Base-by-base conservation (phyloP, 306 rosid genomes). In the Quercus suber region DNA sequence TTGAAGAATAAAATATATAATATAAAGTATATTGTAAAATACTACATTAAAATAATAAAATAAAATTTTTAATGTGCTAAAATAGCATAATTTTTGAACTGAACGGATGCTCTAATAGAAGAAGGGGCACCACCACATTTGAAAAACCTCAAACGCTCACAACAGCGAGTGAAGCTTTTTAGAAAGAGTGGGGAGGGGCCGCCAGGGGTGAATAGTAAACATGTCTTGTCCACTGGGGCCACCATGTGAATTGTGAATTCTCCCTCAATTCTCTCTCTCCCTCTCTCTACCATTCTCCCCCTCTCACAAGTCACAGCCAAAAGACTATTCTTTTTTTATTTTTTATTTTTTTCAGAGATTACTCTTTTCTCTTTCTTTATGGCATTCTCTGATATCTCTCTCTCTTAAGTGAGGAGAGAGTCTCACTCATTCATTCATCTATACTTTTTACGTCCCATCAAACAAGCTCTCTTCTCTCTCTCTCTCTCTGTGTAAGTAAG, bases 361-460 rank as follows among this genome's bases (percentile, higher is more conserved):
- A 71, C 14, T 45, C 58, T 23, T 41, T 21, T 5, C 73, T 15
- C 35, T 71, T 45, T 25, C 56, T 71, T 51, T 43, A 5, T 3
- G 25, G 31, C 20, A 12, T 13, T 27, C 45, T 53, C 17, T 15
- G 45, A 41, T 41, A 9, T 53, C 59, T 69, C 49, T 20, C 55
- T 37, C 55, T n/a, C 69, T 61, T 52, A 5, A 8, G n/a, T 23
- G 69, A 28, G 37, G 77, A 33, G 35, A 0, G 33, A 27, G 83
- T 78, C 82, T 81, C 79, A 69, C 64, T 84, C 88, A 63, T 84
- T 85, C 92, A 85, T 89, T 88, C 89, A 88, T 83, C 87, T 75
- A 76, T 72, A 30, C 91, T 87, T 86, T 90, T 83, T 23, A 90
- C 92, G 93, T 93, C 94, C 97, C 93, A 93, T 93, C 96, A 89